Conservation (phyloP, 2,329 filamentous ascomycete species). For the Neobulgaria alba region DNA sequence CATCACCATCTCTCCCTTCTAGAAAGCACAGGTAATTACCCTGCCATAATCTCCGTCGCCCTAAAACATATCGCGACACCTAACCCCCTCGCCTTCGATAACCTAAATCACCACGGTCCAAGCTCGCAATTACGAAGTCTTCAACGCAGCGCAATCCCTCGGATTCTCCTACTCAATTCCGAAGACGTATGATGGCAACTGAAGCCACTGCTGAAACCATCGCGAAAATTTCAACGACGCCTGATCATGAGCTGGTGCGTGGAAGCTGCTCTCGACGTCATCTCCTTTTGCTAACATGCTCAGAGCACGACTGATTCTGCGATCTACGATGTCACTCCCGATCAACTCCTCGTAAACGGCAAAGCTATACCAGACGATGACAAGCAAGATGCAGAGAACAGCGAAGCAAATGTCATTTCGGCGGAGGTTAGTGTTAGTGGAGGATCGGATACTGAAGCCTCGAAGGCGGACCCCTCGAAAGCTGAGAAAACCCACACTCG, state of each 20-base stretch:
- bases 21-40: not conserved
- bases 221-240: conserved; percentile 25
- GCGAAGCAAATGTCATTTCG: conserved; percentile 52
- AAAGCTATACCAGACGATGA: conserved; percentile 38
- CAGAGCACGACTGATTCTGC: conserved; percentile 38
- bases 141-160: conserved; percentile 27
- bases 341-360: conserved; percentile 38
- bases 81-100: not conserved
- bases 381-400: conserved; percentile 44
- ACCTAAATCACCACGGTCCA: conserved; percentile 2
- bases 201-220: conserved; percentile 46
- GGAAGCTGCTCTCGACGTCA: not conserved
- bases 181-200: conserved; percentile 57
- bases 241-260: conserved; percentile 28
- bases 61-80: not conserved
- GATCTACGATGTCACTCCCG: conserved; percentile 38
- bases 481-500: conserved; percentile 50
- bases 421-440: conserved; percentile 62
- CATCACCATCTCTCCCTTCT: not conserved
- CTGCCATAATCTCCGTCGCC: not conserved
- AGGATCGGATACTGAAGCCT: conserved; percentile 69
- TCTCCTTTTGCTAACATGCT: conserved; percentile 15
- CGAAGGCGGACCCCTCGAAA: conserved; percentile 46
- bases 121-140: conserved; percentile 19
- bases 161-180: conserved; percentile 25